A percentile compares a stretch with the other conserved stretches of the same genome.
Conservation (phyloP, 78 protist species). For the Dictyostelium purpureum region DNA sequence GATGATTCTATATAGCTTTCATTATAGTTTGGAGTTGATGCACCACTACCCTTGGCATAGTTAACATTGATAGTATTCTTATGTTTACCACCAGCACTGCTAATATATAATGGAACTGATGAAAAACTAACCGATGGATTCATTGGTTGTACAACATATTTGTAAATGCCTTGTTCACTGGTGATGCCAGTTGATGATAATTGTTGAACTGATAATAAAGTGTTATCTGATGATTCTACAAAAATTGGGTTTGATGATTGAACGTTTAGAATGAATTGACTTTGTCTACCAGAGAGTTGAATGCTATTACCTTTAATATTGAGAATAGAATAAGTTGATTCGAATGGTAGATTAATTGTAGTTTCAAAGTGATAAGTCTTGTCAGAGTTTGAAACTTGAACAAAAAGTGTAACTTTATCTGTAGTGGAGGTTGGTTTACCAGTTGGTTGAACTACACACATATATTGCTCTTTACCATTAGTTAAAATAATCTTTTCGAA, state of each 20-base stretch:
- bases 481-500: background rate
- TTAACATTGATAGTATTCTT: constrained; percentile 4
- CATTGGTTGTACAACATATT: constrained; percentile 20
- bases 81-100: constrained; percentile 24
- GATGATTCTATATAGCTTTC: background rate
- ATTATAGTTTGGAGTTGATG: background rate
- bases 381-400: background rate
- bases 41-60: background rate
- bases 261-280: background rate
- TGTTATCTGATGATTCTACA: constrained; percentile 48
- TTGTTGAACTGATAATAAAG: constrained; percentile 23
- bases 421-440: background rate
- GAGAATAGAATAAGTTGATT: constrained; percentile 12
- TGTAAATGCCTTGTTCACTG: background rate
- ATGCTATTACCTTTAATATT: background rate
- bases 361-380: background rate
- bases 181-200: background rate
- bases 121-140: background rate
- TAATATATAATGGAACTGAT: constrained; percentile 28
- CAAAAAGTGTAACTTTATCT: constrained; percentile 1
- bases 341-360: constrained; percentile 27
- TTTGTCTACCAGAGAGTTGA: background rate
- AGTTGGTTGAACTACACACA: constrained; percentile 40
- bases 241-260: constrained; percentile 13
- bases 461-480: constrained; percentile 5